Base-by-base conservation (phyloP, 192 early-diverging fungal species). In the Umbelopsis ramanniana region DNA sequence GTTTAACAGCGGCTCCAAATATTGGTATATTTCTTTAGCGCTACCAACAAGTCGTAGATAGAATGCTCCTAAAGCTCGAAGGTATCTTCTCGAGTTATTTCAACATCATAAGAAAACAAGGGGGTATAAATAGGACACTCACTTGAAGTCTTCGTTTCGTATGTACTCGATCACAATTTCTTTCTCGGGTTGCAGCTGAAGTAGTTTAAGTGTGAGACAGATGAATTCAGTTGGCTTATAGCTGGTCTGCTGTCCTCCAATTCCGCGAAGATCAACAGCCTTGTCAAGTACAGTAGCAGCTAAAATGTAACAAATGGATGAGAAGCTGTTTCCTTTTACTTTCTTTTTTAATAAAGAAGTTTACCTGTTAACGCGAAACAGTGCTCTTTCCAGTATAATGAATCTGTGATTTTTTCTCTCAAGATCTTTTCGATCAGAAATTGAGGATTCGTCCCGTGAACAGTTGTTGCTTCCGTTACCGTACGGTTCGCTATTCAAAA, bases 301-400 rank as follows among this genome's bases (percentile, higher is more conserved):
- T 86, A 74, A 23, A 23, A 33, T 43, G 45, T 21, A 37, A 55
- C 19, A 26, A 29, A 29, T 29, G 29, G 47, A 72, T 22, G 10
- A 60, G 26, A 60, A 14, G 26, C 52, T 43, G 43, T 0, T 37
- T 40, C 21, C 37, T 19, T 6, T 12, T 52, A 22, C 7, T 37
- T 43, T 14, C 26, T 17, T 1, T 15, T 11, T 50, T 1, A 54
- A n/a, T n/a, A n/a, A 8, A 23, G 35, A 47, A 46, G 38, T 29
- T 68, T 81, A 92, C 90, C 85, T 52, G 93, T 95, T 21, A 98
- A 84, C 0, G 91, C 96, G 85, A 98, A 99, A 82, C 95, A 97
- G 26, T 92, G 87, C 69, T 98, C 95, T 73, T 99, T 99, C 97
- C 96, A 99, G 82, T 96, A 99, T 4, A 93, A 79, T 40, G 90